Base-by-base conservation (phyloP, 345 rosid genomes). In the Camelina hispida region DNA sequence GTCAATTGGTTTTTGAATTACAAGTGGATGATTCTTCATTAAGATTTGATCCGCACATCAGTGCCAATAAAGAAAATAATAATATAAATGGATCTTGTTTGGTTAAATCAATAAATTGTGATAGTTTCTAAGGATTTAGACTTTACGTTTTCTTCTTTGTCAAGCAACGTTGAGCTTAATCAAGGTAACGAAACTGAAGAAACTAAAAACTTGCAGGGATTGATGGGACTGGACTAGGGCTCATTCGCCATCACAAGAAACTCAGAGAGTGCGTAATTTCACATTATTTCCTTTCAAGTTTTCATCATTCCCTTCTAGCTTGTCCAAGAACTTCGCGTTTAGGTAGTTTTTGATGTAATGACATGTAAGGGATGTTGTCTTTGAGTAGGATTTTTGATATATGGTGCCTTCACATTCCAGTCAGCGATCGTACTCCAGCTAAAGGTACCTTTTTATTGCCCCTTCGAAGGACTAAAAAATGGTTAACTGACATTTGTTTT, bases 191-290 rank as follows among this genome's bases (percentile, higher is more conserved):
- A 54, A 44, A 47, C 16, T 54, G 37, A 63, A 66, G 34, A 56
- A 52, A 66, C 34, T 18, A 20, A 43, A 52, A 47, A 34, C 61
- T 61, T 66, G 71, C 72, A 91, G 97, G 97, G 43, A 82, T 88
- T 8, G 95, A 91, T 66, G 95, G 97, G 14, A 85, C 85, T 40
- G 97, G 95, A 62, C 84, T 87, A 43, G 93, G 95, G 8, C 93
- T 91, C 53, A 68, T 74, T 66, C 80, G 62, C 72, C 95, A 91
- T 47, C 88, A 89, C 74, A 64, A 74, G 68, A 80, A 71, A 62
- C 85, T 91, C 0, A 90, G 89, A 23, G 84, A 79, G 97, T 91
- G 75, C 63, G 92, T 70, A 20, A 42, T 17, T 55, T 28, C 5
- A 52, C 2, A 12, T 25, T 67, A 34, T 34, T 6, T 34, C 37